Evolutionary conservation across 2,329 filamentous ascomycete species (phyloP).

Genomic region (Hypoxylon sp.): DNA sequence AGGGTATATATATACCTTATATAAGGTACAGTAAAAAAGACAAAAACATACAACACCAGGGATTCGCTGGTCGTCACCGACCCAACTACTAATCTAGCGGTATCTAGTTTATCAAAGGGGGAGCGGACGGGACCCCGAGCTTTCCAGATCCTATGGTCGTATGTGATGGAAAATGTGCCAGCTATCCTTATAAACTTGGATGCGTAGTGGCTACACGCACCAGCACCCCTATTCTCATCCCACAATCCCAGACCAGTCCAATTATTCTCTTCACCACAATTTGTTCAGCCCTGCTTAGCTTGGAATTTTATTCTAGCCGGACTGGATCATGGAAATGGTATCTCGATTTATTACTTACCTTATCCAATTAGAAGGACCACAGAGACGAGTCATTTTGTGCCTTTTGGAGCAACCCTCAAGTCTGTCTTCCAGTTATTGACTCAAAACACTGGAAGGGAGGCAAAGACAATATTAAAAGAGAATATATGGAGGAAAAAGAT

Average conservation of each 20-base stretch:
- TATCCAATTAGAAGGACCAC: no score
- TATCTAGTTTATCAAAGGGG: slow-evolving; percentile 1
- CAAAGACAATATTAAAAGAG: no score
- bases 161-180: background rate
- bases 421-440: no score
- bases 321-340: background rate
- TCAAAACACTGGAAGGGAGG: no score
- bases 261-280: background rate
- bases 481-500: no score
- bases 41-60: slow-evolving; percentile 4
- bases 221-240: background rate
- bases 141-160: slow-evolving; percentile 6
- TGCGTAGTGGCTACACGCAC: background rate
- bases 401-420: no score
- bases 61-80: slow-evolving; percentile 1
- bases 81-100: slow-evolving; percentile 2
- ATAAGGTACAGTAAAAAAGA: background rate
- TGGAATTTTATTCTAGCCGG: background rate
- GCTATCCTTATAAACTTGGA: background rate
- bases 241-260: background rate
- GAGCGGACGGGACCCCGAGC: slow-evolving; percentile 5
- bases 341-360: background rate
- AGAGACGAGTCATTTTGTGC: no score
- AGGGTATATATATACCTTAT: background rate
- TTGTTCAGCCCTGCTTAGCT: background rate